A percentile compares a stretch with the other conserved stretches of the same genome.
phyloP scores from a whole-genome alignment of 805 yeast species.

The Saturnispora serradocipensis region DNA sequence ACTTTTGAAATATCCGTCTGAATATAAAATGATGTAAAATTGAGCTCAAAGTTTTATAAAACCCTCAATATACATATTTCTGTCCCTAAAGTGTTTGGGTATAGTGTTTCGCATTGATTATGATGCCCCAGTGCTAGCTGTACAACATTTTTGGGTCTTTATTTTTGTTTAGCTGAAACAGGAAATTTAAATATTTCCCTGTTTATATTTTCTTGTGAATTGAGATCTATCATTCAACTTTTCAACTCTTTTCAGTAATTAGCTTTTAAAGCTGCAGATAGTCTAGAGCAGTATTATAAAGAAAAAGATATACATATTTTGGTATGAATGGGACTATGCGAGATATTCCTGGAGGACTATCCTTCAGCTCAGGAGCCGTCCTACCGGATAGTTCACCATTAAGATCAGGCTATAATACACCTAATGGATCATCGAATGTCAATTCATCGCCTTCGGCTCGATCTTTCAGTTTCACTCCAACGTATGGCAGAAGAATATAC shows the following conservation, averaged over 20 bases:
- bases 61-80: not conserved
- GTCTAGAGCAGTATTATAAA: not conserved
- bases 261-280: not conserved
- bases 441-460: constrained; percentile 19
- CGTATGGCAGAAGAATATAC: constrained; percentile 22
- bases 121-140: not conserved
- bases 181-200: constrained; percentile 2
- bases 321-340: not conserved
- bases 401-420: constrained; percentile 1
- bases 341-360: constrained; percentile 6
- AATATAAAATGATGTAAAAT: no score
- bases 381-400: constrained; percentile 5
- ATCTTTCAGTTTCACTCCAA: constrained; percentile 25
- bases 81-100: not conserved
- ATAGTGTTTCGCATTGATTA: not conserved
- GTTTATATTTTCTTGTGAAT: not conserved
- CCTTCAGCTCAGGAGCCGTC: not conserved
- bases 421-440: not conserved
- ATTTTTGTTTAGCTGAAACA: constrained; percentile 3
- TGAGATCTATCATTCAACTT: not conserved
- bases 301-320: not conserved
- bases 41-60: no score
- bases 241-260: not conserved
- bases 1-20: no score
- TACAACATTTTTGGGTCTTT: not conserved